Evolutionary conservation across 495 filamentous ascomycete genomes (phyloP), one percentile per base, ranked within the genome.

Genomic region (Geoglossum glabrum): DNA sequence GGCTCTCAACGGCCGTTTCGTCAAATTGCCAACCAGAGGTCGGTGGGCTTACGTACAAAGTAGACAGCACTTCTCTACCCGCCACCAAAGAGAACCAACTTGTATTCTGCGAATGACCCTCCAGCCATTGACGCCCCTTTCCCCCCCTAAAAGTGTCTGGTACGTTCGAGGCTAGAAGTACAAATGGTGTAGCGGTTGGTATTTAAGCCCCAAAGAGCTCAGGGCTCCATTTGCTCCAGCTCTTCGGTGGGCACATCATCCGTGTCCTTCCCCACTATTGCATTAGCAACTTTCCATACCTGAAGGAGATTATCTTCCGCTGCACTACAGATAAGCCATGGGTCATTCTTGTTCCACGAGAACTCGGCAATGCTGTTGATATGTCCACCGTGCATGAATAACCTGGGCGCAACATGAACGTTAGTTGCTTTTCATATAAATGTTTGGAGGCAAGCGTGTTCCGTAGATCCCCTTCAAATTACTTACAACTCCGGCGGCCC

Each of bases 331-430:
- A 97, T 81, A 30, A 94, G 79, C 93, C 93, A 99, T 13, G 89
- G 89, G 64, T 95, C 86, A 64, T 89, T 95, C 59, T 81, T 77
- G 67, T 97, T 99, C 90, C 90, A 99, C 73, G 83, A 88, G 63
- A 99, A 97, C 69, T 99, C 93, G 10, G 85, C 85, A 43, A 99
- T 81, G 57, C 90, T 84, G 67, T 95, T 95, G 17, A 90, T 99
- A 71, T 97, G 93, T 25, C 93, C 93, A 59, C 92, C 93, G 63
- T 99, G 93, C 92, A 99, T 99, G 68, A 99, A 99, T 15, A 95
- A 72, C 50, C 85, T 87, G 61, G 30, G 19, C 3, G 10, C 5
- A 21, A 3, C 5, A 15, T 13, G 15, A 59, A 25, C 23, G 15
- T 31, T 28, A 36, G 27, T 27, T 28, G 11, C 5, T 15, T 31